phyloP scores from a whole-genome alignment of 805 yeast species.

The Torulaspora maleeae region DNA sequence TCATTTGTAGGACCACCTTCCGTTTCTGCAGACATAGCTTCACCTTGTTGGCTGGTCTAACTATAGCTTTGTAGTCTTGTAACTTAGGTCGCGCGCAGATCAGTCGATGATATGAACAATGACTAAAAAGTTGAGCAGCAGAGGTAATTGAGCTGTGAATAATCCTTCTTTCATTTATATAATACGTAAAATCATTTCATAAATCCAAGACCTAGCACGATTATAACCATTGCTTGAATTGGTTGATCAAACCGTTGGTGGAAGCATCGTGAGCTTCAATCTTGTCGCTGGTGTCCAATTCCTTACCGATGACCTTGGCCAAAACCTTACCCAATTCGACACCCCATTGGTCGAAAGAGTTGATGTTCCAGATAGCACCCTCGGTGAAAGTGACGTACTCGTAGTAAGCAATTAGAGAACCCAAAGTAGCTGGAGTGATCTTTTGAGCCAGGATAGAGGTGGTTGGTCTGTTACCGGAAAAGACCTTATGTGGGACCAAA shows the following conservation, averaged over 20 bases:
- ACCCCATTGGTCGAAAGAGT: constrained; percentile 99
- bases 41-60: not conserved
- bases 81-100: not conserved
- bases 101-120: not conserved
- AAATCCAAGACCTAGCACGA: not conserved
- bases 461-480: constrained; percentile 98
- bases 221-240: constrained; percentile 79
- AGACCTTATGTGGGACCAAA: constrained; percentile 90
- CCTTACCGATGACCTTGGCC: constrained; percentile 92
- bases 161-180: constrained; percentile 5
- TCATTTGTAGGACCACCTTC: not conserved
- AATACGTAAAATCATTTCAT: constrained; percentile 10
- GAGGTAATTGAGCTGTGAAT: not conserved
- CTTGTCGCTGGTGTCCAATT: constrained; percentile 59
- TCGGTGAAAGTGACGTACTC: constrained; percentile 96
- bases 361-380: constrained; percentile 99
- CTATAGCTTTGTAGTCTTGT: not conserved
- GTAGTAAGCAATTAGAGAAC: constrained; percentile 95
- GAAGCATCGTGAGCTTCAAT: constrained; percentile 79
- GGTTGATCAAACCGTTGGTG: constrained; percentile 89
- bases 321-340: constrained; percentile 97
- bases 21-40: not conserved
- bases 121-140: not conserved
- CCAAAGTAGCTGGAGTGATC: constrained; percentile 94
- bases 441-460: constrained; percentile 93